Base-by-base conservation (phyloP, 371 early-diverging fungal genomes). In the Conidiobolus incongruus region DNA sequence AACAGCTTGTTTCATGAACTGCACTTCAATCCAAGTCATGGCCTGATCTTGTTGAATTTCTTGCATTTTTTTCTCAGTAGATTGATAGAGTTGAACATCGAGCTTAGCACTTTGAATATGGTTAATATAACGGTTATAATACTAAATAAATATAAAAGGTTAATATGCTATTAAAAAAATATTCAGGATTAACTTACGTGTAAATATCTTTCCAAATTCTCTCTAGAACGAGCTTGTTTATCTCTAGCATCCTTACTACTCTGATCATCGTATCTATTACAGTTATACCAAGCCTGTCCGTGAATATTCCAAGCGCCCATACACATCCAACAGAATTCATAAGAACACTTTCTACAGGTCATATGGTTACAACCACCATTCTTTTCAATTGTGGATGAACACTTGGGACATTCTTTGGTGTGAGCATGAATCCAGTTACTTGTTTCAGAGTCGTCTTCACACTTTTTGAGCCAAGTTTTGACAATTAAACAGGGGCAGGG, bases 21-120 rank as follows among this genome's bases (percentile, higher is more conserved):
- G 95, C 1, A 92, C 94, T 62, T 96, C 93, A 52, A 96, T 96
- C 97, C 97, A 96, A 24, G 91, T 87, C 36, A 94, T 64, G 24
- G 77, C 77, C 21, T 81, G 76, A 15, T 70, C 68, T 40, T 72
- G 68, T 58, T 93, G 95, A 77, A 93, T 81, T 51, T 81, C 81
- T 48, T 89, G 88, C 92, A 96, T 96, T 51, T 88, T 89, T 49
- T 72, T 73, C 53, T 92, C 91, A 17, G 90, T 92, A 54, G 79
- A 76, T 43, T 63, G 56, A 54, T 83, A 78, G 34, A 93, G 64
- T 50, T 88, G 77, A 49, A 74, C 75, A 51, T 86, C 86, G 26
- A 94, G 65, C 53, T 80, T 80, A 11, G 88, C 87, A 4, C 84
- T 83, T 54, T 89, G 91, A 52, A 87, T 87, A 62, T 96, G 95